Evolutionary conservation across 129 eudicot genomes (phyloP).

Genomic region (Sambucus nigra): DNA sequence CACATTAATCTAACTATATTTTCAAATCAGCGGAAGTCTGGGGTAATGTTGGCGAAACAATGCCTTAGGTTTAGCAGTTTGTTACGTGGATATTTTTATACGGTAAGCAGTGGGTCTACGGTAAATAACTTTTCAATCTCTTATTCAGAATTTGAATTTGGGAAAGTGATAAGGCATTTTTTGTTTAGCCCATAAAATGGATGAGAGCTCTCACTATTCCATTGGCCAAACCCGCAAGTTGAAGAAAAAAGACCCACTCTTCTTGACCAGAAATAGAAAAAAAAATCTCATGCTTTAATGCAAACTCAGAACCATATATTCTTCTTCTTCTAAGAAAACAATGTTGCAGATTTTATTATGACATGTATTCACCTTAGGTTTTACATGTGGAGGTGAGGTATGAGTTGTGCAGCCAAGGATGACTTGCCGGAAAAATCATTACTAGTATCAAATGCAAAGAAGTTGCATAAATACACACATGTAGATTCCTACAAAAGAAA

Average conservation of each 20-base stretch:
- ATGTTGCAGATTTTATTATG: neutral
- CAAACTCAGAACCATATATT: neutral
- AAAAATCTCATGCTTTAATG: neutral
- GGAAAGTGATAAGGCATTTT: conserved; percentile 8
- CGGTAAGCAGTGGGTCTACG: no score
- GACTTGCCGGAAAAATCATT: conserved; percentile 49
- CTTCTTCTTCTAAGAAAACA: neutral
- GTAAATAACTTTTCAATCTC: neutral
- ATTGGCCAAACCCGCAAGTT: no score
- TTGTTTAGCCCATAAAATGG: neutral
- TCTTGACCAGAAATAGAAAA: neutral
- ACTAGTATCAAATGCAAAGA: no score
- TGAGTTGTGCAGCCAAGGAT: conserved; percentile 73
- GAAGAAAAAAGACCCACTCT: no score
- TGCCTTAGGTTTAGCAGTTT: neutral
- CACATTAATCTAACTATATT: no score
- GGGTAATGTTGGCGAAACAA: neutral
- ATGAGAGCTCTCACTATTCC: no score
- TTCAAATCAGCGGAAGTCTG: no score
- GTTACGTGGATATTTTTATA: neutral
- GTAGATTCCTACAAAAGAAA: no score
- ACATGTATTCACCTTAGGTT: conserved; percentile 30
- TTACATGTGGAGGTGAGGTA: conserved; percentile 49
- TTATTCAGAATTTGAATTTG: conserved; percentile 8
- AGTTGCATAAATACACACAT: no score